Base-by-base conservation (phyloP, 768 basidiomycete genomes). In the Psilocybe azurescens region DNA sequence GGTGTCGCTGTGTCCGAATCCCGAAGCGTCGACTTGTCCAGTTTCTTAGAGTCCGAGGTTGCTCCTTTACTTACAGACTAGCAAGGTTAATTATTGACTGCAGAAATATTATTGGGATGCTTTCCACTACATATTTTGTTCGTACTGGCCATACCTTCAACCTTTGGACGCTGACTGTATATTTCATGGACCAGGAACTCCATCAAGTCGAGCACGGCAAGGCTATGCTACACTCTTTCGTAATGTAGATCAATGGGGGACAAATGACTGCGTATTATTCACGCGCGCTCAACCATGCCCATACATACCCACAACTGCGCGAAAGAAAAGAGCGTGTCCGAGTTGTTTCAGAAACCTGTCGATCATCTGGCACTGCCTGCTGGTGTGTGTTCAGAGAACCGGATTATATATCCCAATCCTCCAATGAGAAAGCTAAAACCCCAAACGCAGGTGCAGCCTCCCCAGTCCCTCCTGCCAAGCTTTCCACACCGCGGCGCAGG, bases 391-490 rank as follows among this genome's bases (percentile, higher is more conserved):
- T 14, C 16, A 11, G 38, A 53, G 46, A 30, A 49, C 18, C n/a
- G 16, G 18, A 41, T 79, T 68, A 83, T 16, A 77, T 69, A 73
- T 91, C 90, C 91, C 91, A 94, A 70, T 92, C 91, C 56, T 93
- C 89, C 61, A 94, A 76, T 46, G 84, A 79, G 72, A 94, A 94
- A 9, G 90, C 89, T 54, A 94, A 76, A 33, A 91, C 81, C 1
- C 85, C 88, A 70, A 91, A 93, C 1, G 87, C 78, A 30, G 86
- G 72, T 11, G 88, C 85, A 29, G 81, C 84, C 55, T 88, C 87
- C 16, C 81, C 80, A n/a, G 77, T 72, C 0, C 88, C 86, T 44
- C 83, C 83, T 11, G 88, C 88, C 24, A 93, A 75, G 66, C 78
- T 86, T 71, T 94, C 93, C 6, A 88, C 85, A 0, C 89, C 89